phyloP scores from a whole-genome alignment of 495 filamentous ascomycete genomes.

The Hypoxylon perforatum region DNA sequence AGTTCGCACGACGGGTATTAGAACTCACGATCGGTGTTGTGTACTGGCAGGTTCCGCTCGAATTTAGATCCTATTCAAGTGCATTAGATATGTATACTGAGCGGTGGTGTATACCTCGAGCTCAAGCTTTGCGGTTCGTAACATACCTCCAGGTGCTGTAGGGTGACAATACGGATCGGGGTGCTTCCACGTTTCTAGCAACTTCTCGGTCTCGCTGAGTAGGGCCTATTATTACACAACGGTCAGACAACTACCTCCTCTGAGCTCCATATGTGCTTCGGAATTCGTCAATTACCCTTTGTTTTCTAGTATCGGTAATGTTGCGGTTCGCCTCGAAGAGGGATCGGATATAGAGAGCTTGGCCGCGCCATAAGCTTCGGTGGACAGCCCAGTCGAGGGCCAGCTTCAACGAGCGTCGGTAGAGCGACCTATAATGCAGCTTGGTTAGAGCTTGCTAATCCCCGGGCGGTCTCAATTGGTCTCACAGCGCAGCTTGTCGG shows the following conservation, averaged over 20 bases:
- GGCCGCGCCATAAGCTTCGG: slow-evolving; percentile 89
- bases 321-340: slow-evolving; percentile 94
- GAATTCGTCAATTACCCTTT: slow-evolving; percentile 70
- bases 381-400: slow-evolving; percentile 95
- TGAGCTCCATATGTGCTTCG: not conserved
- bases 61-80: slow-evolving; percentile 83
- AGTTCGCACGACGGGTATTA: not conserved
- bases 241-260: slow-evolving; percentile 3
- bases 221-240: slow-evolving; percentile 65
- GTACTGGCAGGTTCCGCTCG: slow-evolving; percentile 89
- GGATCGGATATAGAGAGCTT: slow-evolving; percentile 94
- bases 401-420: slow-evolving; percentile 91
- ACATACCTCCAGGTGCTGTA: slow-evolving; percentile 91
- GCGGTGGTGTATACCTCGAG: slow-evolving; percentile 17
- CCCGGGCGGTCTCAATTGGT: slow-evolving; percentile 23
- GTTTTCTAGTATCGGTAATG: slow-evolving; percentile 85
- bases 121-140: slow-evolving; percentile 28
- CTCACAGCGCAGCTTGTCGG: slow-evolving; percentile 59
- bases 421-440: slow-evolving; percentile 77
- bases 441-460: slow-evolving; percentile 25
- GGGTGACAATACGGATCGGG: slow-evolving; percentile 91
- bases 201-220: slow-evolving; percentile 84
- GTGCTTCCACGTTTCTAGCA: slow-evolving; percentile 95
- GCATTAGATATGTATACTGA: too few species aligned
- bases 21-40: slow-evolving; percentile 80